These are phyloP conservation scores for Prunus dulcis DNA, from an alignment of 306 rosid genomes.

Conservation along the genomic window DNA sequence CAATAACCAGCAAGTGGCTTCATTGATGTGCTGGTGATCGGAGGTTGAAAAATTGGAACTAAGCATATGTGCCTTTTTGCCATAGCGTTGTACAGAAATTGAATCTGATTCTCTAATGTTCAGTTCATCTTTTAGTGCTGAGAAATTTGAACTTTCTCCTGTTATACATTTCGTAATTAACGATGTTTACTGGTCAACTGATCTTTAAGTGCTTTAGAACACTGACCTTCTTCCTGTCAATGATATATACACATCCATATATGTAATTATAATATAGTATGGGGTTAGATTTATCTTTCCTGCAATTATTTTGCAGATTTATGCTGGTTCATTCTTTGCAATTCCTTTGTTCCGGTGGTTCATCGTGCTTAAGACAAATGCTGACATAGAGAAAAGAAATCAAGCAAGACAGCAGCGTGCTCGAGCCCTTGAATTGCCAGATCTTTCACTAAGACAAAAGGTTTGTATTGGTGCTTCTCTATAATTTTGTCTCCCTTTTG, in stretches of 20 bases:
- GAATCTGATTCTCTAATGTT: neutral
- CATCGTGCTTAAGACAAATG: slow-evolving; percentile 53
- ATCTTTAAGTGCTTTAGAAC: neutral
- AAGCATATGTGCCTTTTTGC: neutral
- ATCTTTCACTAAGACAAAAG: slow-evolving; percentile 80
- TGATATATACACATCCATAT: neutral
- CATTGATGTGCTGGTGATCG: neutral
- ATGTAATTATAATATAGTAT: neutral
- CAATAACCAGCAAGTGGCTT: neutral
- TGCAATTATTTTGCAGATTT: slow-evolving; percentile 57
- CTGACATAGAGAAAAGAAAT: slow-evolving; percentile 82
- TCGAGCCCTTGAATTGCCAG: slow-evolving; percentile 74
- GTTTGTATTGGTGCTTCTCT: slow-evolving; percentile 30
- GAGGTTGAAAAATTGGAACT: neutral
- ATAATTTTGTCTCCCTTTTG: neutral
- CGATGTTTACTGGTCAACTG: neutral
- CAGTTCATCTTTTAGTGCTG: neutral
- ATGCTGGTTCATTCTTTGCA: slow-evolving; percentile 98
- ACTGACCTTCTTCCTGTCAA: neutral
- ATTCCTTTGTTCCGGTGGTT: slow-evolving; percentile 95
- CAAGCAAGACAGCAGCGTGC: slow-evolving; percentile 66
- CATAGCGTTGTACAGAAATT: neutral
- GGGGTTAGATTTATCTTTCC: slow-evolving; percentile 12
- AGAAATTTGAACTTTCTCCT: neutral
- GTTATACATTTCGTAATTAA: neutral